Evolutionary conservation across 805 yeast genomes (phyloP), one percentile per base, ranked within the genome.

Genomic region (Saturnispora saitoi): DNA sequence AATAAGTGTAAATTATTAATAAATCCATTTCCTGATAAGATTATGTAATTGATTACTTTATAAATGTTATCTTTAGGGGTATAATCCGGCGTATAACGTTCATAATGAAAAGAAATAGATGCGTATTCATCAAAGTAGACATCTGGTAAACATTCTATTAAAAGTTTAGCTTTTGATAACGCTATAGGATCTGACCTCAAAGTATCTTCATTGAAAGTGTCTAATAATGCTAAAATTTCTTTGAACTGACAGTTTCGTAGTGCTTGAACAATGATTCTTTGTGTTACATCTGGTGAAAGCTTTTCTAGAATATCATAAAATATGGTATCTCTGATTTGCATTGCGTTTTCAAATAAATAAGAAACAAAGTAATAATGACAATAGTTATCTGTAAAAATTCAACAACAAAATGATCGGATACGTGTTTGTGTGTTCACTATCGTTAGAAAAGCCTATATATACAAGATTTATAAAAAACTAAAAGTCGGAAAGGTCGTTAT

Each of bases 401-500:
- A 20, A 4, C 10, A 34, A 34, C 15, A 22, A 17, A 17, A 34
- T 34, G 17, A 17, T 17, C 38, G 22, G 19, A 15, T 34, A 17
- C 9, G 19, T 19, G 14, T 34, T 24, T 24, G 5, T 24, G 28
- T 24, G 28, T 24, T 24, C 28, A 30, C 6, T 30, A 14, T 30
- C 32, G 11, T 30, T 30, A 37, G n/a, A 37, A 9, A n/a, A 9
- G 41, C 22, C 20, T 37, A 37, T 37, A 37, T 20, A 14, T 20
- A 22, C 4, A 12, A 37, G 26, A 4, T 10, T 7, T 22, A 37
- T n/a, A 37, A 12, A 20, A 12, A 10, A 20, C 22, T 19, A 46
- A 26, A 69, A 48, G 11, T 51, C 48, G n/a, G 56, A 45, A 6
- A 54, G 32, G 44, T 64, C 65, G 42, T 64, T 68, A 32, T 71